Evolutionary conservation across 1,284 basidiomycete genomes (phyloP).

Genomic region (Melampsora americana): DNA sequence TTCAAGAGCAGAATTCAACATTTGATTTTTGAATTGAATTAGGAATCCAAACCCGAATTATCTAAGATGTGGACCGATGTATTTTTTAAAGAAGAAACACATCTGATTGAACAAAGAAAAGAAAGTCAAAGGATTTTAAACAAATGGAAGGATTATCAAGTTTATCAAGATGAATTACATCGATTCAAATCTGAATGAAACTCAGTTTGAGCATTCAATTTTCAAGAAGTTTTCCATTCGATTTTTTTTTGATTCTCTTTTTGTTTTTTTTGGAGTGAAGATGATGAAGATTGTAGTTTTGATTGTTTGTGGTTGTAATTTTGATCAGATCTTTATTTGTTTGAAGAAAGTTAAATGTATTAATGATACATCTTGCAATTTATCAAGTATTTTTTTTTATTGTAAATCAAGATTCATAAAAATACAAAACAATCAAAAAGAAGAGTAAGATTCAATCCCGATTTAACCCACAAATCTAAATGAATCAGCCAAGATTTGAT

Average conservation of each 20-base stretch:
- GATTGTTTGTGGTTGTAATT: too few relatives aligned
- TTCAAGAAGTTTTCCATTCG: too few relatives aligned
- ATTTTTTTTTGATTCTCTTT: too few relatives aligned
- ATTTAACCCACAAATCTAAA: slow-evolving; percentile 39
- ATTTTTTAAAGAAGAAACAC: slow-evolving; percentile 7
- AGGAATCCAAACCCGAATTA: slow-evolving; percentile 23
- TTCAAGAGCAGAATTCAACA: not conserved
- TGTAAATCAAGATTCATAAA: too few relatives aligned
- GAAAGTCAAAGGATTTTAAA: slow-evolving; percentile 26
- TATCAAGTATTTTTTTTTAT: too few relatives aligned
- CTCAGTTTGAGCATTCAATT: too few relatives aligned
- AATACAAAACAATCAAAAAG: too few relatives aligned
- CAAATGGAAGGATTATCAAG: slow-evolving; percentile 12
- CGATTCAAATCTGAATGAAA: slow-evolving; percentile 7
- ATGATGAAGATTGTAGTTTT: too few relatives aligned
- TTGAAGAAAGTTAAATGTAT: too few relatives aligned
- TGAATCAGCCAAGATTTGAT: slow-evolving; percentile 31
- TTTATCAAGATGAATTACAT: slow-evolving; percentile 22
- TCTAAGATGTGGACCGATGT: slow-evolving; percentile 34
- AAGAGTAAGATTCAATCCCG: not conserved
- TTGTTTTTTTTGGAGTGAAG: too few relatives aligned
- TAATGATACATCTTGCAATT: too few relatives aligned
- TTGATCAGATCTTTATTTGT: too few relatives aligned
- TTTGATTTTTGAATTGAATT: not conserved
- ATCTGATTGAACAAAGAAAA: slow-evolving; percentile 10